Base-by-base conservation (phyloP, 2,329 filamentous ascomycete genomes). In the Xylaria polymorpha region DNA sequence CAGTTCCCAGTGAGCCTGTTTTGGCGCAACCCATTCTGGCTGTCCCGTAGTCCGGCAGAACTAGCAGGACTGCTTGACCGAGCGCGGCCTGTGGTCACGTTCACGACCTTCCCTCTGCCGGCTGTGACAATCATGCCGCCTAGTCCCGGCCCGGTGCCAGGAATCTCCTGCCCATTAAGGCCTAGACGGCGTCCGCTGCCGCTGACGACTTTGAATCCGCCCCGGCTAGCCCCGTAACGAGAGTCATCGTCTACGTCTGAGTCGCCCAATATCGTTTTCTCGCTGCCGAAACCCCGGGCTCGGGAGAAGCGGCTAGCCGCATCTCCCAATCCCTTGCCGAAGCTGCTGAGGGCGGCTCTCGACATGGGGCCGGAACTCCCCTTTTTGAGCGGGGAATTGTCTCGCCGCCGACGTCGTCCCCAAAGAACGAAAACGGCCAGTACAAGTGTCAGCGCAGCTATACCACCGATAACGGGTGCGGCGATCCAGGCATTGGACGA, bases 401-500 rank as follows among this genome's bases (percentile, higher is more conserved):
- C 57, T 14, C 66, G 68, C 37, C 69, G 71, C 20, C 77, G 71
- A n/a, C 75, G 68, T 3, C 78, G 76, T 53, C 74, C 76, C 72
- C 78, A 76, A 60, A 80, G 71, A 20, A 78, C 72, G 65, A 80
- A 76, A 20, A 77, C 72, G 1, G 78, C 72, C 0, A 76, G 76
- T 22, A 81, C 74, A 4, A 80, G 73, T 9, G 76, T 74, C 51
- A 80, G 68, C 10, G 78, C 79, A 0, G 76, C 78, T 4, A 79
- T 71, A 25, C 76, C 72, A 41, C 79, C 79, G 2, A 81, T 78
- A 1, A 80, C 76, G 5, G 79, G 78, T 0, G 77, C 79, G 0
- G 78, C 79, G 46, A 81, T 78, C 79, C 79, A 80, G 3, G 78
- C 79, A 32, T 69, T 71, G 41, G 72, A 71, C 4, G 72, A 72